Base-by-base conservation (phyloP, 2,329 filamentous ascomycete species). In the Trichoderma afroharzianum region DNA sequence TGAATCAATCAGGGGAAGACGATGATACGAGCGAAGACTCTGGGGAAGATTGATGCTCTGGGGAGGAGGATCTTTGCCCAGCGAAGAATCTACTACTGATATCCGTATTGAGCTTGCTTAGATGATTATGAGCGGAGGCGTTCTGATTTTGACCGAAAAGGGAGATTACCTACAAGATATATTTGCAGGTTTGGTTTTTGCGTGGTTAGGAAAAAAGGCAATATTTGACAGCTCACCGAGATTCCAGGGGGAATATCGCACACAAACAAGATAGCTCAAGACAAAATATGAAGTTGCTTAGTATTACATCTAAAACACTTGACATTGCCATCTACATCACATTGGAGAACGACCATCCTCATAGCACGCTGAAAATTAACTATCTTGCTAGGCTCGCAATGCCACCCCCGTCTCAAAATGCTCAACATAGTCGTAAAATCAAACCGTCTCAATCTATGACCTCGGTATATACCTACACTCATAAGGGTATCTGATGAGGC, bases 401-500 rank as follows among this genome's bases (percentile, higher is more conserved):
- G 55, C 26, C 24, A 43, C n/a, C 12, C 15, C 28, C 36, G 59
- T 68, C 55, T 33, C 55, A 68, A 59, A 50, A 26, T 68, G 33
- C 36, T 57, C 26, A n/a, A 47, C 26, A 47, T 43, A 24, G 55
- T 68, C 55, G 55, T 47, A 50, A 61, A 61, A 68, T 50, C 64
- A 67, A 43, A 43, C 53, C 63, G 30, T 43, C 33, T 57, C 63
- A 67, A 67, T 43, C 63, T 43, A 57, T 57, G 63, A 33, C 63
- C 61, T 64, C 61, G 63, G 30, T 63, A 72, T 72, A 57, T 66
- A 70, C 71, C 63, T 67, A 67, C 63, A 70, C 58, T 64, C 58
- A 63, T 70, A 69, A 72, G 71, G 71, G 71, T 72, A 72, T 72
- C 71, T 72, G 57, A 63, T 72, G 62, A 72, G 70, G 69, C 53